These are phyloP conservation scores for Barnettozyma wickerhamii DNA, from an alignment of 805 yeast species.

Conservation along the genomic window DNA sequence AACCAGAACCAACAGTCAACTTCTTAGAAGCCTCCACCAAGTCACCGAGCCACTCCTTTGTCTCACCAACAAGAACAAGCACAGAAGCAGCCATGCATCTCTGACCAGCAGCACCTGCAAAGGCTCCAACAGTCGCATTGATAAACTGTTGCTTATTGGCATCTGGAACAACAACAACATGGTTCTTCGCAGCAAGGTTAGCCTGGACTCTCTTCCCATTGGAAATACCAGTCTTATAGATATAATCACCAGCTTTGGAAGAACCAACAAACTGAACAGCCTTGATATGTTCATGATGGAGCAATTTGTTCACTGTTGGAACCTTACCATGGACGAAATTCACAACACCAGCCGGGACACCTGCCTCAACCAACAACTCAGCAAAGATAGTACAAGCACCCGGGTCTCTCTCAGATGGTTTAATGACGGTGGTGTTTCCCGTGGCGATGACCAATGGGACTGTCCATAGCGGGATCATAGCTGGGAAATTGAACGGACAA, in stretches of 20 bases:
- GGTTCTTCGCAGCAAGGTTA: slow-evolving; percentile 74
- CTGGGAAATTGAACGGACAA: slow-evolving; percentile 80
- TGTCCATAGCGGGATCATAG: slow-evolving; percentile 66
- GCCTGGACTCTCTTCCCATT: slow-evolving; percentile 77
- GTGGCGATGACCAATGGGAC: slow-evolving; percentile 54
- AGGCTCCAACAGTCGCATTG: slow-evolving; percentile 67
- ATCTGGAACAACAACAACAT: slow-evolving; percentile 67
- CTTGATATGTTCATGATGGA: slow-evolving; percentile 66
- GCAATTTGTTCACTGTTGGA: slow-evolving; percentile 62
- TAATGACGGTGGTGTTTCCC: slow-evolving; percentile 69
- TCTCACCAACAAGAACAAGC: slow-evolving; percentile 60
- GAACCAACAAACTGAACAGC: slow-evolving; percentile 78
- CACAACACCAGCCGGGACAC: slow-evolving; percentile 68
- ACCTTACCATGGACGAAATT: slow-evolving; percentile 70
- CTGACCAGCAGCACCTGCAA: slow-evolving; percentile 83
- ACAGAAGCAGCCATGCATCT: slow-evolving; percentile 80
- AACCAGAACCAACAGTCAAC: slow-evolving; percentile 62
- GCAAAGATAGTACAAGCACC: slow-evolving; percentile 73
- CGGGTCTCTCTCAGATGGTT: slow-evolving; percentile 71
- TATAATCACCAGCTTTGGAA: slow-evolving; percentile 70
- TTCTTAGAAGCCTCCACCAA: slow-evolving; percentile 51
- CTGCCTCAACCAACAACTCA: slow-evolving; percentile 64
- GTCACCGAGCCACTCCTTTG: slow-evolving; percentile 60
- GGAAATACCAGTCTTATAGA: slow-evolving; percentile 61
- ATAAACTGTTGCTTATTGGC: slow-evolving; percentile 62